These are phyloP conservation scores for Botrytis hyacinthi DNA, from an alignment of 2,329 filamentous ascomycete genomes.

Conservation along the genomic window DNA sequence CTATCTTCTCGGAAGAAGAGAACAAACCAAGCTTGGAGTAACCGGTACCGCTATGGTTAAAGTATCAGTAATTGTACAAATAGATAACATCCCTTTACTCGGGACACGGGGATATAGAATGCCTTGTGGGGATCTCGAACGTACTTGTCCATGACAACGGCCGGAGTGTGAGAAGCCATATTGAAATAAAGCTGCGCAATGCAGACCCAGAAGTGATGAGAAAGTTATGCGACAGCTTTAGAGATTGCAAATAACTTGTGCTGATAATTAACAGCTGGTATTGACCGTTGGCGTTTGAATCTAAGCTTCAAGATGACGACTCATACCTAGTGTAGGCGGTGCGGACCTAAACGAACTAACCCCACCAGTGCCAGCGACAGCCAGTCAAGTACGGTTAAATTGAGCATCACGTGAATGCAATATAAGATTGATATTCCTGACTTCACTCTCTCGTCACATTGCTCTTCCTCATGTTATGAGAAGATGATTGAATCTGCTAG, in stretches of 20 bases:
- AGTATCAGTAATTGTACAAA: slow-evolving; percentile 29
- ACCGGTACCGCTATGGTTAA: slow-evolving; percentile 80
- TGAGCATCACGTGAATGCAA: not conserved
- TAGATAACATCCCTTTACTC: not conserved
- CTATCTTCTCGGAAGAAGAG: not conserved
- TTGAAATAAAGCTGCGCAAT: slow-evolving; percentile 39
- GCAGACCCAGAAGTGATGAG: slow-evolving; percentile 31
- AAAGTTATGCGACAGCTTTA: slow-evolving; percentile 36
- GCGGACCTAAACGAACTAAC: slow-evolving; percentile 21
- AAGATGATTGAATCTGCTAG: not conserved
- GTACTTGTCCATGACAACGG: slow-evolving; percentile 99
- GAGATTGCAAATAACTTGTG: slow-evolving; percentile 6
- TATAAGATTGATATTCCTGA: not conserved
- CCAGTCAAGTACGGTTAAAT: slow-evolving; percentile 1
- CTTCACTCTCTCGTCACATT: not conserved
- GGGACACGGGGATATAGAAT: slow-evolving; percentile 17
- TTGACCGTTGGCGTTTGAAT: slow-evolving; percentile 17
- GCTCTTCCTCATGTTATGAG: not conserved
- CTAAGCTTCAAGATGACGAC: slow-evolving; percentile 29
- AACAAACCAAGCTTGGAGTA: slow-evolving; percentile 94
- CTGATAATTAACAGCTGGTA: slow-evolving; percentile 11
- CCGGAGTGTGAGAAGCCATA: slow-evolving; percentile 98
- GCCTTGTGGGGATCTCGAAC: slow-evolving; percentile 43
- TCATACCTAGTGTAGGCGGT: slow-evolving; percentile 19
- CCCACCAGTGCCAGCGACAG: slow-evolving; percentile 13